These are phyloP conservation scores for Metarhizium album DNA, from an alignment of 2,329 filamentous ascomycete species.

Conservation along the genomic window DNA sequence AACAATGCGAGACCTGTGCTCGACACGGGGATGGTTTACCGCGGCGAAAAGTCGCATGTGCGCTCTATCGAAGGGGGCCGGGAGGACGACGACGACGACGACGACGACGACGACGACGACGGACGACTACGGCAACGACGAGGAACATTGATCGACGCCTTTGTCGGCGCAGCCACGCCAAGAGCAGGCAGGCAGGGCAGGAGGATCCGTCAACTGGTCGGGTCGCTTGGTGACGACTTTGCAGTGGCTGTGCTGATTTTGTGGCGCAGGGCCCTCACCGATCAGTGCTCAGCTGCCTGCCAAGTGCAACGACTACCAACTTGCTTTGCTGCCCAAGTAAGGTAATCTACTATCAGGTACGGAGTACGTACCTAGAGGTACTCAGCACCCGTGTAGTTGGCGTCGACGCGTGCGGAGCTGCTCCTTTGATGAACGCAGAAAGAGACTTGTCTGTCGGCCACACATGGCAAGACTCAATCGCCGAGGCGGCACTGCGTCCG, in stretches of 20 bases:
- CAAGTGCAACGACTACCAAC: no score
- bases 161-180: neutral
- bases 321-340: no score
- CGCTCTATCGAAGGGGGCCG: neutral
- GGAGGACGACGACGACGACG: conserved; percentile 1
- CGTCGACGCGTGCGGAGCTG: no score
- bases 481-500: no score
- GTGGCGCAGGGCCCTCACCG: conserved; percentile 4
- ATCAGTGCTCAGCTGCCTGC: neutral
- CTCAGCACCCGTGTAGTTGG: no score
- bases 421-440: no score
- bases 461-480: no score
- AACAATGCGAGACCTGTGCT: neutral
- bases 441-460: no score
- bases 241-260: conserved; percentile 9
- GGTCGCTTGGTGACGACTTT: conserved; percentile 5
- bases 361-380: no score
- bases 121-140: no score
- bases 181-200: neutral
- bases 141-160: conserved; percentile 4
- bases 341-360: no score
- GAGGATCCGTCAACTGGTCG: no score
- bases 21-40: neutral
- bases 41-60: neutral
- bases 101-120: conserved; percentile 1